These are phyloP conservation scores for Psophocarpus tetragonolobus DNA, from an alignment of 306 rosid species.

Conservation along the genomic window DNA sequence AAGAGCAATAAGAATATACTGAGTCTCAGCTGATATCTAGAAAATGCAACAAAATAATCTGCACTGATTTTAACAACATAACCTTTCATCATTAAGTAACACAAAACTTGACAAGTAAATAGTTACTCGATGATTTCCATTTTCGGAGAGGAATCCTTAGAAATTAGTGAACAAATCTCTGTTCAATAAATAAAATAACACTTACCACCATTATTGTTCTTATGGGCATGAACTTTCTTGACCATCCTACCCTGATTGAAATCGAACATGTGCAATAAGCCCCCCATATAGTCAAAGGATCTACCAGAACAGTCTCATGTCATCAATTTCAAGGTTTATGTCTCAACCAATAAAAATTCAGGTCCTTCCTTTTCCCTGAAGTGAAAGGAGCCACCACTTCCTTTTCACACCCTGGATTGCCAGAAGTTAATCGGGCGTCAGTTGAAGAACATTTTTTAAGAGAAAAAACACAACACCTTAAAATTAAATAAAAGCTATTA, in stretches of 20 bases:
- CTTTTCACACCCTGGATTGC: slow-evolving; percentile 21
- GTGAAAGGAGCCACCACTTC: neutral
- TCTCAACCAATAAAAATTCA: slow-evolving; percentile 36
- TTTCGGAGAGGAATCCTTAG: neutral
- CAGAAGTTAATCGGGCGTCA: neutral
- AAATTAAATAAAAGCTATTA: neutral
- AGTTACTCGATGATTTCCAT: neutral
- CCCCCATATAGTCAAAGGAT: slow-evolving; percentile 58
- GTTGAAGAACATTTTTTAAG: neutral
- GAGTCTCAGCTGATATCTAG: neutral
- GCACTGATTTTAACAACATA: neutral
- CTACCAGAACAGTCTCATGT: slow-evolving; percentile 46
- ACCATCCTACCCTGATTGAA: slow-evolving; percentile 69
- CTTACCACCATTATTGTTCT: slow-evolving; percentile 59
- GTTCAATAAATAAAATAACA: slow-evolving; percentile 18
- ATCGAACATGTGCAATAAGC: slow-evolving; percentile 55
- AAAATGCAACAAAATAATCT: neutral
- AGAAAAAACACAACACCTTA: neutral
- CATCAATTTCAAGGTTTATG: slow-evolving; percentile 11
- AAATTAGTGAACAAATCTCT: neutral
- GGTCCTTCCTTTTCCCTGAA: neutral
- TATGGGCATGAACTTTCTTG: slow-evolving; percentile 61
- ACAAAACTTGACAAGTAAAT: neutral
- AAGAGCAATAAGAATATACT: neutral
- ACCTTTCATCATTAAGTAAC: slow-evolving; percentile 7